Percentiles rank a stretch among this genome's conserved stretches.
Evolutionary conservation across 176 grass and related monocot genomes (phyloP).

Genomic region (Thalia dealbata): DNA sequence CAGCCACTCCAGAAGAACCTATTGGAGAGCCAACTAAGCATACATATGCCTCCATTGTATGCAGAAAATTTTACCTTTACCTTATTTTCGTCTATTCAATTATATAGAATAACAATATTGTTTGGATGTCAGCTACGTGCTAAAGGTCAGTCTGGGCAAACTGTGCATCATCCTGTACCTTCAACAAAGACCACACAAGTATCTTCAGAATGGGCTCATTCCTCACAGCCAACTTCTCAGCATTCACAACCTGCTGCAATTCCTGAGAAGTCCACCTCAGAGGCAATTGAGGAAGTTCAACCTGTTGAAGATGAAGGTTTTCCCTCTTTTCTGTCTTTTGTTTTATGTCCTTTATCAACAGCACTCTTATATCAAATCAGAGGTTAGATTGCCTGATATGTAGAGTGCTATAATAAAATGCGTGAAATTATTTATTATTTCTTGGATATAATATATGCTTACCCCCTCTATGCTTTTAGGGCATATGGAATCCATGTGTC

Average conservation of each 20-base stretch:
- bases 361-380: background rate
- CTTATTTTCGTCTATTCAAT: constrained; percentile 13
- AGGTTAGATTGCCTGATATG: background rate
- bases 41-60: constrained; percentile 61
- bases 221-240: constrained; percentile 26
- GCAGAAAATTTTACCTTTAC: background rate
- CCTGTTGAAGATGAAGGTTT: constrained; percentile 73
- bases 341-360: background rate
- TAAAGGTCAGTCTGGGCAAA: constrained; percentile 27
- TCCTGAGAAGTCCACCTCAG: constrained; percentile 43
- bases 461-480: too few relatives aligned
- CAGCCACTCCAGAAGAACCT: constrained; percentile 39
- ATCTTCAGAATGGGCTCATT: constrained; percentile 21
- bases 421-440: too few relatives aligned
- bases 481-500: too few relatives aligned
- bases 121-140: constrained; percentile 36
- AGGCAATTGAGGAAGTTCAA: constrained; percentile 37
- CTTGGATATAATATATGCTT: too few relatives aligned
- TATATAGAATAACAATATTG: constrained; percentile 10
- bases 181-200: constrained; percentile 28
- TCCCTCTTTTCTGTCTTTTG: background rate
- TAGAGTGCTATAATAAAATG: background rate
- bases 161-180: constrained; percentile 15
- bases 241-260: constrained; percentile 21
- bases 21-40: constrained; percentile 63